These are phyloP conservation scores for Blastocystis sp. DNA, from an alignment of 352 stramenopile genomes.

Conservation along the genomic window DNA sequence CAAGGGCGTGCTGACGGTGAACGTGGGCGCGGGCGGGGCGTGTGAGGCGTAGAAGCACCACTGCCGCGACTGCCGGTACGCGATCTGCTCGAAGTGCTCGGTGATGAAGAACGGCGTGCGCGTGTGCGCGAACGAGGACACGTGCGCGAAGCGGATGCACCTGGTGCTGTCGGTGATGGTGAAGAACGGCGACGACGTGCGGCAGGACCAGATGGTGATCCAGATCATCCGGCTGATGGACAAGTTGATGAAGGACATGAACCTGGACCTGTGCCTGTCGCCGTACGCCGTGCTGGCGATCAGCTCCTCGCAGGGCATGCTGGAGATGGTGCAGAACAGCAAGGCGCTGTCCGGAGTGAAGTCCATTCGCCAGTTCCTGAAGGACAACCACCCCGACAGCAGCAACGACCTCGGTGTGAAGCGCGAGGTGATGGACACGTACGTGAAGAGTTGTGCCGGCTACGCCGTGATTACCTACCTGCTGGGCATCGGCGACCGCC, in stretches of 20 bases:
- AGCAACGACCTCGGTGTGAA: slow-evolving; percentile 80
- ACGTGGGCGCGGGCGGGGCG: neutral
- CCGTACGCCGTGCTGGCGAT: slow-evolving; percentile 87
- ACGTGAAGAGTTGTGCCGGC: slow-evolving; percentile 92
- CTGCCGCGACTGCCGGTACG: slow-evolving; percentile 51
- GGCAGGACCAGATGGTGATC: slow-evolving; percentile 99
- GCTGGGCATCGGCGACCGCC: slow-evolving; percentile 94
- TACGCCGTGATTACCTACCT: slow-evolving; percentile 99
- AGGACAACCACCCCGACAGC: slow-evolving; percentile 30
- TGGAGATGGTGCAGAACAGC: slow-evolving; percentile 69
- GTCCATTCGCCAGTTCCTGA: slow-evolving; percentile 56
- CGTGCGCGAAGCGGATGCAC: slow-evolving; percentile 34
- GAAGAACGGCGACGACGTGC: slow-evolving; percentile 98
- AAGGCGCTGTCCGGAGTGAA: slow-evolving; percentile 52
- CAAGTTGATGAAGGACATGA: slow-evolving; percentile 93
- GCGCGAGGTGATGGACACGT: slow-evolving; percentile 88
- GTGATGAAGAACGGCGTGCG: slow-evolving; percentile 1
- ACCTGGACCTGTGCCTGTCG: slow-evolving; percentile 93
- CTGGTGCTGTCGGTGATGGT: slow-evolving; percentile 82
- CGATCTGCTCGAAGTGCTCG: slow-evolving; percentile 55
- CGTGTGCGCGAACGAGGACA: slow-evolving; percentile 20
- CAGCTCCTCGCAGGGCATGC: slow-evolving; percentile 64
- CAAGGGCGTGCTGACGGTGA: slow-evolving; percentile 3
- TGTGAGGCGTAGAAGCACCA: slow-evolving; percentile 56
- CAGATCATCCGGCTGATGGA: slow-evolving; percentile 99